A percentile compares a stretch with the other conserved stretches of the same genome.
Conservation (phyloP, 2,329 filamentous ascomycete genomes). For the Fusarium sp. region DNA sequence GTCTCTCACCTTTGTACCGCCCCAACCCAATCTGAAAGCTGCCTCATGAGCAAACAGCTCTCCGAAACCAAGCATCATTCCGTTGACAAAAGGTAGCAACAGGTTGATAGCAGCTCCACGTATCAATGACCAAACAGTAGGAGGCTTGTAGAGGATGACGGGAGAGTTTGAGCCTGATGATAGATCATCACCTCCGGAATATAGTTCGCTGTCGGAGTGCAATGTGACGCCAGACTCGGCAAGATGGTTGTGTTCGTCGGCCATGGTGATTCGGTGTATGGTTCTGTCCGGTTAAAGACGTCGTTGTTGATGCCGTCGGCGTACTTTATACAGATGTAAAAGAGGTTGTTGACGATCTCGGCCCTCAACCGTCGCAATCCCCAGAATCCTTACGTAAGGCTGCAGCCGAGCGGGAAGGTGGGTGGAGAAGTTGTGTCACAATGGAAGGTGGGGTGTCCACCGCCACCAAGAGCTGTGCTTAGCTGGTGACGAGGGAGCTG, state of each 20-base stretch:
- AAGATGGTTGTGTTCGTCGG: conserved; percentile 67
- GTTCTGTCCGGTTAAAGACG: no score
- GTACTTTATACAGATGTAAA: conserved; percentile 13
- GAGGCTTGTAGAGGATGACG: conserved; percentile 88
- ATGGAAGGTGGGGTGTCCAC: conserved; percentile 40
- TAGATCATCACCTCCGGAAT: conserved; percentile 74
- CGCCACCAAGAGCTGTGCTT: conserved; percentile 46
- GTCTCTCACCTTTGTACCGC: conserved; percentile 81
- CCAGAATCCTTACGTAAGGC: conserved; percentile 45
- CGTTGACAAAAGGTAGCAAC: conserved; percentile 95
- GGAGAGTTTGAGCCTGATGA: conserved; percentile 72
- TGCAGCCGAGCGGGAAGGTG: conserved; percentile 35
- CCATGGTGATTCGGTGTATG: conserved; percentile 56
- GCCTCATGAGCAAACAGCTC: conserved; percentile 97
- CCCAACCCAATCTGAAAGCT: conserved; percentile 93
- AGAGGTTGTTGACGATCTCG: conserved; percentile 43
- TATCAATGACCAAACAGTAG: conserved; percentile 86
- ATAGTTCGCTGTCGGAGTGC: conserved; percentile 85
- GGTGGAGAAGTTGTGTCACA: conserved; percentile 45
- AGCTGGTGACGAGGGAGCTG: conserved; percentile 48
- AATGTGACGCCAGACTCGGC: conserved; percentile 81
- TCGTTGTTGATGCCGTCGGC: background rate
- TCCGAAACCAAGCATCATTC: conserved; percentile 97
- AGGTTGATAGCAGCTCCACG: conserved; percentile 95
- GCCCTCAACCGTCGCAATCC: conserved; percentile 25